phyloP scores from a whole-genome alignment of 176 grass and related monocot genomes.

The Aegilops speltoides region DNA sequence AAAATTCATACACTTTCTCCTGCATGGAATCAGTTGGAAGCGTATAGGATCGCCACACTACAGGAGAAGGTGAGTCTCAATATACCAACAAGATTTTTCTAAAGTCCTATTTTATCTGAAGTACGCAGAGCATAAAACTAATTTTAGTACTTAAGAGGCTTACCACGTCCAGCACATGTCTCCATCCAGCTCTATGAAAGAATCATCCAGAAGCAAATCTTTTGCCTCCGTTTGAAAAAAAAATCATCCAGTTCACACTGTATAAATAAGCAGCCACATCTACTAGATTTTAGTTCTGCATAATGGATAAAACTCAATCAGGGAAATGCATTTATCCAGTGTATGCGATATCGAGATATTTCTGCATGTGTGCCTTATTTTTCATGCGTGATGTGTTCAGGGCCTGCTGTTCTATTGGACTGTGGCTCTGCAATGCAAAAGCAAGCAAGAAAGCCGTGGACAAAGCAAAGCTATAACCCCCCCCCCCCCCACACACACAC shows the following conservation, averaged over 20 bases:
- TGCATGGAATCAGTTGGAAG: neutral
- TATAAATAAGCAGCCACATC: neutral
- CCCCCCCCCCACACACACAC: too few species aligned
- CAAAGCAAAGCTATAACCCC: neutral
- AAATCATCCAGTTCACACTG: neutral
- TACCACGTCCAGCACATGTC: neutral
- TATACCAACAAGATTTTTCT: neutral
- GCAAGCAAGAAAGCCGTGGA: neutral
- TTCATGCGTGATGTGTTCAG: neutral
- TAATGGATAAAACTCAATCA: neutral
- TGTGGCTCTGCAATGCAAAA: neutral
- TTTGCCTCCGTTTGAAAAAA: too few species aligned
- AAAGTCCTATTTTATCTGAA: neutral
- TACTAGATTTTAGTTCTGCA: neutral
- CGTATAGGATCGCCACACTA: neutral
- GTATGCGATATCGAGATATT: neutral
- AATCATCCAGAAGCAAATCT: too few species aligned
- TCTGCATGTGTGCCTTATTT: neutral
- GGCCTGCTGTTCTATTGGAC: neutral
- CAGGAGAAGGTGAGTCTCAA: constrained; percentile 19
- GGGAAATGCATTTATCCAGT: neutral
- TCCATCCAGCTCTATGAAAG: neutral
- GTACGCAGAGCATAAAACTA: neutral
- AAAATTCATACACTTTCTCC: neutral
- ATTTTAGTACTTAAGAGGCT: neutral